Percentiles rank a stretch among this genome's conserved stretches.
Evolutionary conservation across 1,284 basidiomycete genomes (phyloP).

Genomic region (Boletus semigastroideus): DNA sequence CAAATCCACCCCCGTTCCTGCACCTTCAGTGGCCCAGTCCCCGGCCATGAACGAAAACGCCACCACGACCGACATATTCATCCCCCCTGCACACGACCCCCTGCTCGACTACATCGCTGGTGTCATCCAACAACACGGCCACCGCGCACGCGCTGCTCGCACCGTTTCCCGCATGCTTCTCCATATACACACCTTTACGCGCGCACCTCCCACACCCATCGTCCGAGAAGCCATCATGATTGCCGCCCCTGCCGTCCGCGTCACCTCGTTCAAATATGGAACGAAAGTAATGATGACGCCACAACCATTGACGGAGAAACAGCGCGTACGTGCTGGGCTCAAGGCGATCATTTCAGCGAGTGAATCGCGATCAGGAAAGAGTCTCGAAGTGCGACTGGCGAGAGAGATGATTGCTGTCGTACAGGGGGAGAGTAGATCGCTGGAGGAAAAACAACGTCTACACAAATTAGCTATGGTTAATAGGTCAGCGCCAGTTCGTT

Average conservation of each 20-base stretch:
- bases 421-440: constrained; percentile 55
- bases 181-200: constrained; percentile 72
- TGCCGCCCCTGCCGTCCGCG: constrained; percentile 66
- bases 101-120: constrained; percentile 73
- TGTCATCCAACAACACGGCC: constrained; percentile 64
- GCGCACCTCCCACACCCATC: constrained; percentile 74
- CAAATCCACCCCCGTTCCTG: not conserved
- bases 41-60: not conserved
- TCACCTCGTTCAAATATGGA: constrained; percentile 49
- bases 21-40: not conserved
- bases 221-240: constrained; percentile 66
- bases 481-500: constrained; percentile 53
- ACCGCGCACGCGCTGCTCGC: constrained; percentile 63
- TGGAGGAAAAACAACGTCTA: constrained; percentile 44
- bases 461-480: constrained; percentile 79
- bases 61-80: constrained; percentile 36
- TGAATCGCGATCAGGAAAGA: constrained; percentile 50
- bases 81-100: constrained; percentile 78
- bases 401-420: constrained; percentile 71
- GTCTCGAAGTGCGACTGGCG: constrained; percentile 67
- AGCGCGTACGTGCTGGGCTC: constrained; percentile 67
- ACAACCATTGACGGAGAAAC: constrained; percentile 73
- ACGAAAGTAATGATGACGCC: constrained; percentile 69
- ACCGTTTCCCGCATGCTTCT: constrained; percentile 62
- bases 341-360: constrained; percentile 65